Evolutionary conservation across 257 asterid species (phyloP), one percentile per base, ranked within the genome.

Genomic region (Mitragyna speciosa): DNA sequence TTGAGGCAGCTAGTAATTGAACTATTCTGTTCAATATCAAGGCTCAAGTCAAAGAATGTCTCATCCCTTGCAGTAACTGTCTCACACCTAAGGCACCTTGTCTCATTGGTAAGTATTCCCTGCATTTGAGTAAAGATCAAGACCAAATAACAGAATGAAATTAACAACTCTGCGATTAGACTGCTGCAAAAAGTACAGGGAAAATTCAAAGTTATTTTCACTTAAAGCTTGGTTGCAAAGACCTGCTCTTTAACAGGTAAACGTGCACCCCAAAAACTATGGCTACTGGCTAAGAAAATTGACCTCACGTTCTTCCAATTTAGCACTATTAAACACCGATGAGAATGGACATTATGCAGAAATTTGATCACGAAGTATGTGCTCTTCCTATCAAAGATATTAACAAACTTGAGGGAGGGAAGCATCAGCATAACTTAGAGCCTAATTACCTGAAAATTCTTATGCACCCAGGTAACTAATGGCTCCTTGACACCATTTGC

Each of bases 11-110:
- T 92, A 28, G 97, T 94, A 77, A 94, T 94, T 71, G 98, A 94
- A 86, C 97, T 94, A 88, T 94, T 94, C 78, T 92, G 98, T 86
- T 94, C 98, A 77, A 94, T 92, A 85, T 94, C 98, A 48, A 92
- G 93, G 90, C 97, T 94, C 82, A 94, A 85, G 87, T 94, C 98
- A 52, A 94, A 84, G 81, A 92, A 94, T 20, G 97, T 92, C 79
- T 94, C 98, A 33, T 94, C 97, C 89, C 98, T 89, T 31, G 98
- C 98, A 20, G 97, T 94, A 72, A 94, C 97, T 63, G 98, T 94
- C 89, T 94, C 98, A 64, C 98, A 94, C 77, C 96, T 77, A 76
- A 94, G 83, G 81, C 98, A 92, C 87, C 89, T 87, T 11, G 98
- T 94, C 88, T 94, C 98, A 31, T 94, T 94, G 17, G 98, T 94